Evolutionary conservation across 2,329 filamentous ascomycete genomes (phyloP).

Genomic region (Epichloe elymi): DNA sequence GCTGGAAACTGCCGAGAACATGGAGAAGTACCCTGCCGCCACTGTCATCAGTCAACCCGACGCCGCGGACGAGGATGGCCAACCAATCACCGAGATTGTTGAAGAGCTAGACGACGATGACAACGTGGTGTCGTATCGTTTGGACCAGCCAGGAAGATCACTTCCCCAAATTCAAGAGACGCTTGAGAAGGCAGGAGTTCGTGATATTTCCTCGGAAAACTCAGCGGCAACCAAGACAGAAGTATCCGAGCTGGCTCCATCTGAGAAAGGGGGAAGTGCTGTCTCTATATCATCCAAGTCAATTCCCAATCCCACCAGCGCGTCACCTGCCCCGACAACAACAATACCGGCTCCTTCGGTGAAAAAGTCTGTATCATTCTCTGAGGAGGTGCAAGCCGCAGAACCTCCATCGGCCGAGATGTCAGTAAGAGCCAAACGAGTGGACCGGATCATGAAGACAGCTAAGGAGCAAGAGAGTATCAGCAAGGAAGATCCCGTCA

Average conservation of each 20-base stretch:
- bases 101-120: conserved; percentile 87
- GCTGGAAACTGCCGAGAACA: conserved; percentile 51
- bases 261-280: background rate
- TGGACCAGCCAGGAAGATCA: conserved; percentile 54
- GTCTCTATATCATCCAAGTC: background rate
- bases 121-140: conserved; percentile 59
- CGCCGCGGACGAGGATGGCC: conserved; percentile 50
- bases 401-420: conserved; percentile 13
- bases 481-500: conserved; percentile 32
- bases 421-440: conserved; percentile 30
- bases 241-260: background rate
- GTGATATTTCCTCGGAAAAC: conserved; percentile 23
- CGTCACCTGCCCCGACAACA: background rate
- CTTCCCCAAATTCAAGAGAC: conserved; percentile 57
- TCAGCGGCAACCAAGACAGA: conserved; percentile 3
- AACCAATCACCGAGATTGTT: conserved; percentile 79
- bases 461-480: conserved; percentile 41
- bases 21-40: conserved; percentile 46
- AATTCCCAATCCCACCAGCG: background rate
- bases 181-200: conserved; percentile 63
- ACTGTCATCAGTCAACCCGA: conserved; percentile 47
- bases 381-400: conserved; percentile 36
- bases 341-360: background rate
- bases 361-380: conserved; percentile 51
- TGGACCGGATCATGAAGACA: conserved; percentile 43